phyloP scores from a whole-genome alignment of 495 filamentous ascomycete genomes.

The Penicillium chermesinum region DNA sequence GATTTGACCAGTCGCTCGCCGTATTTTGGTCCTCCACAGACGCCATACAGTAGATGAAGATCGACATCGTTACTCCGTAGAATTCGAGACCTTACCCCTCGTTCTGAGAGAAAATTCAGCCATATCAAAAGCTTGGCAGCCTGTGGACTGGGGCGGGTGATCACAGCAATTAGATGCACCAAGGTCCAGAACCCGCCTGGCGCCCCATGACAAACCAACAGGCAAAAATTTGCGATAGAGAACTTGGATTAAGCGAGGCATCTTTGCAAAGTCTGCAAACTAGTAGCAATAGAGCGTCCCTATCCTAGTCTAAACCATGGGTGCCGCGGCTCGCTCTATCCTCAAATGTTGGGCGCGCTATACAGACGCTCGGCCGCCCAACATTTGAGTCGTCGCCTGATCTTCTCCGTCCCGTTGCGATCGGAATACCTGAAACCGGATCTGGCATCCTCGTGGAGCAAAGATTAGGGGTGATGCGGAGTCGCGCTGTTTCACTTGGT shows the following conservation, averaged over 20 bases:
- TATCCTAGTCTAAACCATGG: not conserved
- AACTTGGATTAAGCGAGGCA: too few species aligned
- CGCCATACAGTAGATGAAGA: slow-evolving; percentile 11
- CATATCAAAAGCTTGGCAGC: slow-evolving; percentile 18
- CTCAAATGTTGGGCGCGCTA: not conserved
- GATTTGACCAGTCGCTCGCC: not conserved
- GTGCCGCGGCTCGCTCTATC: too few species aligned
- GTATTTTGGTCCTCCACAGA: too few species aligned
- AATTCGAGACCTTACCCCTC: too few species aligned
- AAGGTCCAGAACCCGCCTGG: slow-evolving; percentile 7
- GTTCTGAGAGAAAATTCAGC: too few species aligned
- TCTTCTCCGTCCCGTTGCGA: not conserved
- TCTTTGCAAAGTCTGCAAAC: not conserved
- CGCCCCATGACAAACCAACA: not conserved
- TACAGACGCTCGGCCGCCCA: not conserved
- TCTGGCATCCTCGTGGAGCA: not conserved
- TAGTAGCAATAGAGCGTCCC: too few species aligned
- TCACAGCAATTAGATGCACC: slow-evolving; percentile 6
- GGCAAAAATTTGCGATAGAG: slow-evolving; percentile 9
- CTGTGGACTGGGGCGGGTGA: not conserved
- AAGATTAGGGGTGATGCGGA: not conserved
- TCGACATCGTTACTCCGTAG: slow-evolving; percentile 2
- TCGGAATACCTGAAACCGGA: not conserved
- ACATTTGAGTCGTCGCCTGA: not conserved
- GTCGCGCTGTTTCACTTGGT: not conserved